These are phyloP conservation scores for Penicillium paradoxum DNA, from an alignment of 495 filamentous ascomycete genomes.

Conservation along the genomic window DNA sequence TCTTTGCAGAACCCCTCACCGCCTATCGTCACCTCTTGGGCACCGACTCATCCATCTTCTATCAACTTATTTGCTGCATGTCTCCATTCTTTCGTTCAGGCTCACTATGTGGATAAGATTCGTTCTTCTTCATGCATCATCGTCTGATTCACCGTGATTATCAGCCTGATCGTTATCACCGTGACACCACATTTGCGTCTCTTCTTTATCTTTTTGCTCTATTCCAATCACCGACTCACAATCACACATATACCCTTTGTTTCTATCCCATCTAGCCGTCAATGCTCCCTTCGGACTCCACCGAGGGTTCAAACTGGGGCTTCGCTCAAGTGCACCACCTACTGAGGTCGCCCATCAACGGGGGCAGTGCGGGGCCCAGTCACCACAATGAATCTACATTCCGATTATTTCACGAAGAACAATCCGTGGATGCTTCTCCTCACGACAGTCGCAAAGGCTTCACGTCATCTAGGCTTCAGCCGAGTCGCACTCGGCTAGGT, in stretches of 20 bases:
- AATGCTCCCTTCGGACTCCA: constrained; percentile 15
- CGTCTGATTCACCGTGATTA: not conserved
- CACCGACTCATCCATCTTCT: not conserved
- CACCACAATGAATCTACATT: constrained; percentile 6
- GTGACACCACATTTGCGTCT: not conserved
- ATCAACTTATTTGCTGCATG: not conserved
- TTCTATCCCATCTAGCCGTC: constrained; percentile 6
- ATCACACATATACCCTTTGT: not conserved
- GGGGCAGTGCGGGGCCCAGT: constrained; percentile 8
- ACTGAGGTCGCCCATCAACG: constrained; percentile 35
- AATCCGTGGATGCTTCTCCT: constrained; percentile 4
- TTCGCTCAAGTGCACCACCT: constrained; percentile 47
- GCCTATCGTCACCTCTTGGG: constrained; percentile 5
- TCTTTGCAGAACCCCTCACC: constrained; percentile 12
- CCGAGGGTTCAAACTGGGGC: constrained; percentile 39
- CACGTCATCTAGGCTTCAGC: not conserved
- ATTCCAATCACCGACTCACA: not conserved
- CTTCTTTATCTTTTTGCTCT: not conserved
- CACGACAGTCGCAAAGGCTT: not conserved
- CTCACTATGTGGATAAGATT: constrained; percentile 6
- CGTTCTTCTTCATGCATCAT: not conserved
- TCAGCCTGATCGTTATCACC: not conserved
- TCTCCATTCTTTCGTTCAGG: not conserved
- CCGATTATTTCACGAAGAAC: constrained; percentile 1
- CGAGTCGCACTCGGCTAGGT: constrained; percentile 24